Evolutionary conservation across 148 eudicot genomes (phyloP).

Genomic region (Arctostaphylos glauca): DNA sequence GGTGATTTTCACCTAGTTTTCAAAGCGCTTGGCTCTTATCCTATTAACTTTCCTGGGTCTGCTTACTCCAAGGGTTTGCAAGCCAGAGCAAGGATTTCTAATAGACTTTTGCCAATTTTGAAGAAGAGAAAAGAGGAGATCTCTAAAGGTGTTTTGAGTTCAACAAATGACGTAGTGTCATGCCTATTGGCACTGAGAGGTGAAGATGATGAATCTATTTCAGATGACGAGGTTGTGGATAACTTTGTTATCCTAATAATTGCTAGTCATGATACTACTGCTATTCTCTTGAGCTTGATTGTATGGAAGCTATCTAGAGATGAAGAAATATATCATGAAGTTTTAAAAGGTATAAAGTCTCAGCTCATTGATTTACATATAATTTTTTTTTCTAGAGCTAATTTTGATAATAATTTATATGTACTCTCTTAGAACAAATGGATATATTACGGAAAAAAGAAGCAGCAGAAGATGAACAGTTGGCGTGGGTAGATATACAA

Average conservation of each 20-base stretch:
- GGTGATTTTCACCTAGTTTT: constrained; percentile 1
- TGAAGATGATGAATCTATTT: constrained; percentile 10
- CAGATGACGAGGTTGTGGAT: constrained; percentile 9
- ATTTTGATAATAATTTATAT: not conserved
- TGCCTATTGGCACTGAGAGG: constrained; percentile 3
- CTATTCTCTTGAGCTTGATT: not conserved
- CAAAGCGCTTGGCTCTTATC: constrained; percentile 13
- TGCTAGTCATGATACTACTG: constrained; percentile 10
- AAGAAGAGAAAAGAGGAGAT: constrained; percentile 15
- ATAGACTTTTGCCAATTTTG: constrained; percentile 10
- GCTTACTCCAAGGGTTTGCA: constrained; percentile 12
- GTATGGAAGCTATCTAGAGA: constrained; percentile 5
- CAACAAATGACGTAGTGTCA: constrained; percentile 9
- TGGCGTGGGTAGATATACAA: constrained; percentile 16
- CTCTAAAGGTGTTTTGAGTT: not conserved
- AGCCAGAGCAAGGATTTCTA: constrained; percentile 11
- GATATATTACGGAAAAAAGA: not conserved
- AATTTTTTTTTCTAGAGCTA: not conserved
- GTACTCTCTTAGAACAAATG: not conserved
- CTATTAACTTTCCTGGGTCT: not conserved
- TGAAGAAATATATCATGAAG: not conserved
- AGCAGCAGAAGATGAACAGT: constrained; percentile 1
- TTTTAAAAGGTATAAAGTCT: not conserved
- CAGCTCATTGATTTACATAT: not conserved
- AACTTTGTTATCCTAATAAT: not conserved